Base-by-base conservation (phyloP, 805 yeast genomes). In the Sugiyamaella americana region DNA sequence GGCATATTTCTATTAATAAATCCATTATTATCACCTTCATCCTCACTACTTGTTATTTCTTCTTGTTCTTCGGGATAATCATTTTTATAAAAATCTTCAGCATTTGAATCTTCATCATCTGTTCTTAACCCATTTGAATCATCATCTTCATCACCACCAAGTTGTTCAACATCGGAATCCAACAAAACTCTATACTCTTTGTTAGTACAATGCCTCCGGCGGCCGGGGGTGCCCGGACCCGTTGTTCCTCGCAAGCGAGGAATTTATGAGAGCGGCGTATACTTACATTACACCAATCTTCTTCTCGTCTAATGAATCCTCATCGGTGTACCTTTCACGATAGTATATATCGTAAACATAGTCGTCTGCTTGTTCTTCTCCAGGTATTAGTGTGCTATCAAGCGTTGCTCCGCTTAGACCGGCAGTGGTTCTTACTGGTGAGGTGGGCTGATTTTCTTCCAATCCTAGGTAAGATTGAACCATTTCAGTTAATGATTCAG, bases 271-370 rank as follows among this genome's bases (percentile, higher is more conserved):
- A n/a, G n/a, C n/a, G n/a, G n/a, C n/a, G n/a, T 39, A 37, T 35
- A 58, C 66, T 61, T 58, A 62, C 66, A 62, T 58, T 54, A 60
- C 53, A 4, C 65, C 66, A 17, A 58, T 48, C 11, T 45, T 47
- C 5, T 52, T 38, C 5, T 50, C 51, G 24, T 41, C 64, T 50
- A 47, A 42, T 51, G 61, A 51, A 59, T 68, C 63, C 61, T 46
- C 74, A 67, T 60, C 73, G 47, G 75, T 78, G 62, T 57, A 57
- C n/a, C 68, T 70, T 49, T 80, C 83, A 43, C 84, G 69, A 67
- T 81, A 73, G 65, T 91, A 91, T 8, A 91, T 88, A 64, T 91
- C 98, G 59, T 87, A 91, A 17, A 91, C 98, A 56, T 87, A 91
- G 38, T 86, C 95, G n/a, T 75, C 68, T 2, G 66, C 66, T 21